Conservation (phyloP, 768 basidiomycete genomes). For the Hortiboletus flavorubellus region DNA sequence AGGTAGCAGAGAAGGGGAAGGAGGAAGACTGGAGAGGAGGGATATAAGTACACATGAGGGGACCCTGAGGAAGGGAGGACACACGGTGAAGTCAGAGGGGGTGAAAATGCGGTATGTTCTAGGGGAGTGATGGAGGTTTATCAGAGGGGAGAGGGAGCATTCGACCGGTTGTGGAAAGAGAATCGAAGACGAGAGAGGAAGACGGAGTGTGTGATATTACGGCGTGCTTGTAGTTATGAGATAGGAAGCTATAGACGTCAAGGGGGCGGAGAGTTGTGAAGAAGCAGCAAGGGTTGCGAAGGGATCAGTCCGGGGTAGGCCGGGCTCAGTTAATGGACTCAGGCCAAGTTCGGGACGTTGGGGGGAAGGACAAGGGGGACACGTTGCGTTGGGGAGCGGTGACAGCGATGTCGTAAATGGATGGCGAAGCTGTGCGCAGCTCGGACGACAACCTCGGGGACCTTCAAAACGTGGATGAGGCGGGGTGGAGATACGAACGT, state of each 20-base stretch:
- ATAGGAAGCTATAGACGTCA: slow-evolving; percentile 28
- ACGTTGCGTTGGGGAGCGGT: slow-evolving; percentile 22
- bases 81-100: slow-evolving; percentile 20
- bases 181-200: slow-evolving; percentile 19
- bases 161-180: slow-evolving; percentile 22
- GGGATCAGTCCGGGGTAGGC: slow-evolving; percentile 32
- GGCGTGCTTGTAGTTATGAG: slow-evolving; percentile 17
- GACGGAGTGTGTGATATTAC: slow-evolving; percentile 27
- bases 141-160: slow-evolving; percentile 12
- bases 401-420: slow-evolving; percentile 25
- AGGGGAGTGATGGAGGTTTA: slow-evolving; percentile 18
- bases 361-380: slow-evolving; percentile 11
- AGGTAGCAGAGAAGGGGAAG: slow-evolving; percentile 11
- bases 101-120: slow-evolving; percentile 16
- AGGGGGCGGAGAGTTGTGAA: slow-evolving; percentile 18
- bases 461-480: slow-evolving; percentile 25
- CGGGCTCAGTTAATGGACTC: slow-evolving; percentile 24
- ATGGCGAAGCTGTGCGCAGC: slow-evolving; percentile 19
- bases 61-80: slow-evolving; percentile 17
- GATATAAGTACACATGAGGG: slow-evolving; percentile 30
- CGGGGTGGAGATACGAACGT: slow-evolving; percentile 24
- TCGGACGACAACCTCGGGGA: slow-evolving; percentile 23
- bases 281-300: slow-evolving; percentile 14
- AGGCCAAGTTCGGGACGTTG: slow-evolving; percentile 13
- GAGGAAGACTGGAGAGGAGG: slow-evolving; percentile 19